Conservation (phyloP, 1,139 yeast genomes). For the Yamadazyma epiphylla region DNA sequence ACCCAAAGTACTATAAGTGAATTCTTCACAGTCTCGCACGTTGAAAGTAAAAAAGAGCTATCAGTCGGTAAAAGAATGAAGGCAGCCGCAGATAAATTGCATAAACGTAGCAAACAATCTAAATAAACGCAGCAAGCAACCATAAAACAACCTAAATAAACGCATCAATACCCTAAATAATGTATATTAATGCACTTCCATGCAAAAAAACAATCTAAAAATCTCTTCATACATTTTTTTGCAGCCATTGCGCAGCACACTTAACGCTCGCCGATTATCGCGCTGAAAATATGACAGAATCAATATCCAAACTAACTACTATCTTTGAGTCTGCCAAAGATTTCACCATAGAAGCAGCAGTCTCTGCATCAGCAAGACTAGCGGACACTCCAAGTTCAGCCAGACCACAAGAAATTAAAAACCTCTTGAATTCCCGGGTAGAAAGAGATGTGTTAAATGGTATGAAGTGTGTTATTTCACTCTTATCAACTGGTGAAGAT, state of each 20-base stretch:
- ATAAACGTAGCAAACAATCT: neutral
- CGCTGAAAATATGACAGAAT: constrained; percentile 42
- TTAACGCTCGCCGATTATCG: neutral
- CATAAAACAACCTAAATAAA: too few relatives aligned
- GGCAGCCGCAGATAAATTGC: constrained; percentile 51
- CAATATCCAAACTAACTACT: constrained; percentile 37
- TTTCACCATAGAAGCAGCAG: constrained; percentile 77
- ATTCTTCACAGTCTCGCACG: constrained; percentile 53
- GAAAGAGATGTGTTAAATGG: constrained; percentile 75
- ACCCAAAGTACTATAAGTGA: constrained; percentile 56
- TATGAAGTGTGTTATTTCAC: constrained; percentile 67
- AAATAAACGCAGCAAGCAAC: too few relatives aligned
- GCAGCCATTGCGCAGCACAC: too few relatives aligned
- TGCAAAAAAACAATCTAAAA: too few relatives aligned
- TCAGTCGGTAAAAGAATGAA: constrained; percentile 57
- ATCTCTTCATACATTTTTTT: too few relatives aligned
- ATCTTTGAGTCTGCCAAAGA: constrained; percentile 79
- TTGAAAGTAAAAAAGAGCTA: constrained; percentile 41
- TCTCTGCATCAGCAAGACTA: constrained; percentile 65
- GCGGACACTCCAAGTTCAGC: constrained; percentile 54
- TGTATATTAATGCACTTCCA: neutral
- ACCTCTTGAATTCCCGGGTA: constrained; percentile 61
- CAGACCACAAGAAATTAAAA: constrained; percentile 61
- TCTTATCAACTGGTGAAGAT: constrained; percentile 63
- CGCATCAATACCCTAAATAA: neutral